Percentiles rank a stretch among this genome's conserved stretches.
phyloP scores from a whole-genome alignment of 2,329 filamentous ascomycete genomes.

The Fusarium longipes region DNA sequence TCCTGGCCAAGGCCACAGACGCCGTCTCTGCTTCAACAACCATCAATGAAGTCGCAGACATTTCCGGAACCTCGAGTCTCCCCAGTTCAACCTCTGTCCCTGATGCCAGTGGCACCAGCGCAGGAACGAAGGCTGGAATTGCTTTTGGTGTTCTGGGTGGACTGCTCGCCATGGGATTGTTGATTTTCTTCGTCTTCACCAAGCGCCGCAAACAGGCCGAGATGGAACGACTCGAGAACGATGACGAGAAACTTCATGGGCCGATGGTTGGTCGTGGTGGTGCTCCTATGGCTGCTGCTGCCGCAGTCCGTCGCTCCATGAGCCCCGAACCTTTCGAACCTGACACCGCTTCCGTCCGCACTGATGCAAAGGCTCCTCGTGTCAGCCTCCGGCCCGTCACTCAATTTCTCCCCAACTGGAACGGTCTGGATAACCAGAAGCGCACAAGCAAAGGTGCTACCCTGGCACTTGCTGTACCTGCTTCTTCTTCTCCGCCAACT shows the following conservation, averaged over 20 bases:
- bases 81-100: constrained; percentile 40
- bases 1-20: constrained; percentile 49
- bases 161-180: constrained; percentile 72
- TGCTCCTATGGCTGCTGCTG: constrained; percentile 17
- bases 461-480: constrained; percentile 52
- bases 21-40: constrained; percentile 22
- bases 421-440: constrained; percentile 62
- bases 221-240: constrained; percentile 61
- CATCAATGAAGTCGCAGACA: constrained; percentile 31
- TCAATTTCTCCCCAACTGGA: constrained; percentile 77
- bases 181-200: constrained; percentile 78
- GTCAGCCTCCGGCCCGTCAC: constrained; percentile 87
- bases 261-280: constrained; percentile 50
- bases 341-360: constrained; percentile 40
- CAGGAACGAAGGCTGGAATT: constrained; percentile 78
- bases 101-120: constrained; percentile 39
- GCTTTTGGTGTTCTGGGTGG: constrained; percentile 82
- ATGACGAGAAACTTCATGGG: constrained; percentile 73
- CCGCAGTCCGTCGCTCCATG: constrained; percentile 23
- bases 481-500: constrained; percentile 40
- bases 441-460: constrained; percentile 62
- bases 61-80: constrained; percentile 30
- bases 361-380: constrained; percentile 73
- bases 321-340: constrained; percentile 26
- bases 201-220: constrained; percentile 74